Evolutionary conservation across 1,284 basidiomycete genomes (phyloP).

Genomic region (Ganoderma leucocontextum): DNA sequence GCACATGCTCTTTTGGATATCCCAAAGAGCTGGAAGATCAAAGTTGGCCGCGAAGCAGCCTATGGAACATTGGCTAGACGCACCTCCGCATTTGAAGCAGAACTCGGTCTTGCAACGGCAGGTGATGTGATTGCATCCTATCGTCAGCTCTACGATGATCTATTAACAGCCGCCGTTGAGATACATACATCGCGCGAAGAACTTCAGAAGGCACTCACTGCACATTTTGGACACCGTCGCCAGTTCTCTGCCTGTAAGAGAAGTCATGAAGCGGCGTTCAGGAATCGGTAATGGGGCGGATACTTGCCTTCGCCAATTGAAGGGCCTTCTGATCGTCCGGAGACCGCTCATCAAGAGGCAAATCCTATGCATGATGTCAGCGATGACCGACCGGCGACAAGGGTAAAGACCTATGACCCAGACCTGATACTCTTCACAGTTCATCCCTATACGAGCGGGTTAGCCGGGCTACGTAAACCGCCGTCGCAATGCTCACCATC

Average conservation of each 20-base stretch:
- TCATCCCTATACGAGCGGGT: slow-evolving; percentile 38
- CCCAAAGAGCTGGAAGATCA: slow-evolving; percentile 40
- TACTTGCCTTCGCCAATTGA: slow-evolving; percentile 45
- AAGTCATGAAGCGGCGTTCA: neutral
- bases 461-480: neutral
- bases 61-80: slow-evolving; percentile 21
- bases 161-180: neutral
- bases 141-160: slow-evolving; percentile 43
- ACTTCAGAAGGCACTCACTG: slow-evolving; percentile 33
- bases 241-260: slow-evolving; percentile 46
- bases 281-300: neutral
- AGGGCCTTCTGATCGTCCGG: slow-evolving; percentile 50
- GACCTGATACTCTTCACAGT: slow-evolving; percentile 49
- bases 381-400: neutral
- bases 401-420: neutral
- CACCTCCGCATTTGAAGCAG: slow-evolving; percentile 50
- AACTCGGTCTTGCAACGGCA: slow-evolving; percentile 46
- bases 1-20: slow-evolving; percentile 37
- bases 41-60: neutral
- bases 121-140: slow-evolving; percentile 49
- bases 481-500: slow-evolving; percentile 36
- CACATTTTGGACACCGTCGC: slow-evolving; percentile 50
- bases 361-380: slow-evolving; percentile 37
- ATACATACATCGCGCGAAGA: no score
- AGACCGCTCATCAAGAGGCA: slow-evolving; percentile 50